Evolutionary conservation across 306 rosid genomes (phyloP).

Genomic region (Carpinus viminea): DNA sequence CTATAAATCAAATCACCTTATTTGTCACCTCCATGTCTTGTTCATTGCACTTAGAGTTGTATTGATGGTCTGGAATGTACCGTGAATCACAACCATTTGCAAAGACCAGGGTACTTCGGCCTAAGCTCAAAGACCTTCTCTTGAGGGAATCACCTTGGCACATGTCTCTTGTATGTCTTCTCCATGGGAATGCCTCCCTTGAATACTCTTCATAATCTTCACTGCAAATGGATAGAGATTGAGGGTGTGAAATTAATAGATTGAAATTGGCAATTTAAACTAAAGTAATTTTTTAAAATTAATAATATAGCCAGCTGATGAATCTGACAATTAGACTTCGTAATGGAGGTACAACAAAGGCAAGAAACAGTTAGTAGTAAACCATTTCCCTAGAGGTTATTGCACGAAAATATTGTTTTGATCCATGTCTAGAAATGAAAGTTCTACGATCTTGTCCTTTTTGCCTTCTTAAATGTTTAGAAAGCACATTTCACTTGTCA

Average conservation of each 20-base stretch:
- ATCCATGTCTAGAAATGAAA: neutral
- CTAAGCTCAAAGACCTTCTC: constrained; percentile 35
- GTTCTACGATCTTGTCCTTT: neutral
- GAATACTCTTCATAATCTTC: constrained; percentile 55
- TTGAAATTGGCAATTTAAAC: neutral
- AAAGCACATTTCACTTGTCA: neutral
- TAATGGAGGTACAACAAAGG: neutral
- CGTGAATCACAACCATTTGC: constrained; percentile 51
- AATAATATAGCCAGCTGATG: neutral
- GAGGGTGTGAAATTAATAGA: constrained; percentile 9
- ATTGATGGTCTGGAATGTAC: constrained; percentile 39
- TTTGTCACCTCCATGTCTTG: constrained; percentile 32
- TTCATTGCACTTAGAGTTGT: constrained; percentile 33
- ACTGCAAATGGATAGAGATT: constrained; percentile 43
- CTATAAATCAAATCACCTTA: constrained; percentile 49
- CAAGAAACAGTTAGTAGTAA: neutral
- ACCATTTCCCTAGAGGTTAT: neutral
- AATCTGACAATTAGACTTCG: neutral
- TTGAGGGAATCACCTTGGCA: constrained; percentile 42
- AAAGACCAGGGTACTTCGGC: constrained; percentile 41
- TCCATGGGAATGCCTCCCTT: constrained; percentile 71
- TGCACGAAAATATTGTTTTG: neutral
- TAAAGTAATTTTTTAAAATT: neutral
- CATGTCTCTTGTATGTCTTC: constrained; percentile 54
- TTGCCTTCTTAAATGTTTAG: neutral